These are phyloP conservation scores for Podila epicladia DNA, from an alignment of 192 early-diverging fungal species.

Conservation along the genomic window DNA sequence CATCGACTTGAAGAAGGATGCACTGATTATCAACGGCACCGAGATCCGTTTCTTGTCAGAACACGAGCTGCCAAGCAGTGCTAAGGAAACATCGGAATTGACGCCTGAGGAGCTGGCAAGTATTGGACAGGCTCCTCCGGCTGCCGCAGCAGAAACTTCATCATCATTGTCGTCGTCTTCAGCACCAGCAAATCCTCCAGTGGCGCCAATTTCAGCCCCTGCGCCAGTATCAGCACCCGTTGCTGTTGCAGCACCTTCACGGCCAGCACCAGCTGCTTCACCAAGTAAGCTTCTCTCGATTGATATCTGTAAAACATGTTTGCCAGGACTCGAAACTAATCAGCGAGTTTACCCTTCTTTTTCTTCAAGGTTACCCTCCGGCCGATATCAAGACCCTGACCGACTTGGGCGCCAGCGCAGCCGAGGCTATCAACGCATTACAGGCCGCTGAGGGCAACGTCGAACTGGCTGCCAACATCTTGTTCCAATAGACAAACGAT, in stretches of 20 bases:
- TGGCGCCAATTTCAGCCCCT: slow-evolving; percentile 36
- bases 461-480: slow-evolving; percentile 86
- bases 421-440: slow-evolving; percentile 82
- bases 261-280: slow-evolving; percentile 1
- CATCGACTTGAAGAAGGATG: slow-evolving; percentile 90
- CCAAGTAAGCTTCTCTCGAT: neutral
- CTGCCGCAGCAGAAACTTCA: slow-evolving; percentile 8
- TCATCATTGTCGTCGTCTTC: slow-evolving; percentile 5
- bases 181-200: slow-evolving; percentile 27
- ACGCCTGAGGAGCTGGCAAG: slow-evolving; percentile 42
- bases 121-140: slow-evolving; percentile 20
- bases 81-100: slow-evolving; percentile 32
- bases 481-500: slow-evolving; percentile 65
- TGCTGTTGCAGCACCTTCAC: neutral
- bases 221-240: slow-evolving; percentile 17
- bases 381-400: slow-evolving; percentile 75
- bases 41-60: slow-evolving; percentile 90
- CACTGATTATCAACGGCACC: slow-evolving; percentile 81
- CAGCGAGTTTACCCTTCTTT: neutral
- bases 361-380: slow-evolving; percentile 62
- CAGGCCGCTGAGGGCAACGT: slow-evolving; percentile 84
- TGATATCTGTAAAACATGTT: neutral
- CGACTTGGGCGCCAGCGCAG: slow-evolving; percentile 80
- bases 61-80: slow-evolving; percentile 85
- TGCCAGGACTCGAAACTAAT: neutral